These are phyloP conservation scores for Dacryopinax primogenitus DNA, from an alignment of 768 basidiomycete species.

Conservation along the genomic window DNA sequence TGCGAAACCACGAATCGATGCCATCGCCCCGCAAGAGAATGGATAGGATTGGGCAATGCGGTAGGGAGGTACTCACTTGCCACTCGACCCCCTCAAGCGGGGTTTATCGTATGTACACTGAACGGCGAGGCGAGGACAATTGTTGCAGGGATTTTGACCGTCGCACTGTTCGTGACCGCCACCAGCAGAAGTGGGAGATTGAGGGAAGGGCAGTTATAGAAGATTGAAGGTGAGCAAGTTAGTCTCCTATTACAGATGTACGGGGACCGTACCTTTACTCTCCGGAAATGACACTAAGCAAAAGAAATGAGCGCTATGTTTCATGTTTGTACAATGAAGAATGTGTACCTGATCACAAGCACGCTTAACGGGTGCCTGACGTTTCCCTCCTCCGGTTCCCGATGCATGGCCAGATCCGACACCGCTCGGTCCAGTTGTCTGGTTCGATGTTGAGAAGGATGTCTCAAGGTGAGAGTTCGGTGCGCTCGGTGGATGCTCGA, in stretches of 20 bases:
- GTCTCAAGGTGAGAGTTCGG: neutral
- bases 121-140: constrained; percentile 10
- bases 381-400: neutral
- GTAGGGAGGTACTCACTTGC: constrained; percentile 13
- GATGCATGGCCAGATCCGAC: neutral
- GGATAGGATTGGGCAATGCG: neutral
- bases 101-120: constrained; percentile 20
- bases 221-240: neutral
- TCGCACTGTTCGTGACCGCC: constrained; percentile 17
- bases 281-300: constrained; percentile 16
- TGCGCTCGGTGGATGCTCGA: neutral
- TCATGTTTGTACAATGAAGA: neutral
- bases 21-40: neutral
- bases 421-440: neutral
- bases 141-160: constrained; percentile 15
- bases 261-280: constrained; percentile 17
- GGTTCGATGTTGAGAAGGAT: neutral
- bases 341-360: constrained; percentile 18
- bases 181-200: no score
- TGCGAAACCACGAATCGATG: no score
- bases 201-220: neutral
- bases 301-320: neutral
- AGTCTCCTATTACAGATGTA: neutral
- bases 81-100: constrained; percentile 17
- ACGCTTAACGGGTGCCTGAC: constrained; percentile 9